A percentile compares a stretch with the other conserved stretches of the same genome.
Conservation (phyloP, 108 stramenopile species). For the Stephanodiscus minutulus region DNA sequence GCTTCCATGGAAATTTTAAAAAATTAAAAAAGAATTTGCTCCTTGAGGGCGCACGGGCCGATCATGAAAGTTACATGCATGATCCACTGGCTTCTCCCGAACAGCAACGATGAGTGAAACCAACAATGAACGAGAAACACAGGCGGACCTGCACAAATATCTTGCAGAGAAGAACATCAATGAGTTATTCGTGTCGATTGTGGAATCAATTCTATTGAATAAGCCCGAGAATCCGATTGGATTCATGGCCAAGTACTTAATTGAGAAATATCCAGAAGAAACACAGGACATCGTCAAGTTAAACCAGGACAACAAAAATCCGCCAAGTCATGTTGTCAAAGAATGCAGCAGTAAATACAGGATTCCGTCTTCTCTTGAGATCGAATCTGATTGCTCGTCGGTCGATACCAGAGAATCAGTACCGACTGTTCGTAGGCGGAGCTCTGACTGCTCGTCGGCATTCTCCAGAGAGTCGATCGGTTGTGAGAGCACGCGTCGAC, state of each 20-base stretch:
- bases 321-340: constrained; percentile 17
- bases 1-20: no score
- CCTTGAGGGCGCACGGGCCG: no score
- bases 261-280: constrained; percentile 74
- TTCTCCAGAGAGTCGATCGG: neutral
- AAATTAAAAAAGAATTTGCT: no score
- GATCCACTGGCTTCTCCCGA: no score
- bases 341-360: constrained; percentile 6
- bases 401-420: constrained; percentile 15
- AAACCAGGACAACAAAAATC: constrained; percentile 1
- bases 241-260: constrained; percentile 52
- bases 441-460: neutral
- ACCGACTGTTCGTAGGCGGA: neutral
- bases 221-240: constrained; percentile 82
- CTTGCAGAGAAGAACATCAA: constrained; percentile 76
- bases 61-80: no score
- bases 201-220: constrained; percentile 73
- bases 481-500: neutral
- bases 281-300: constrained; percentile 25
- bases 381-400: constrained; percentile 20
- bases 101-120: neutral
- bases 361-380: neutral
- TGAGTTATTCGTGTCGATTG: constrained; percentile 64
- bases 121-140: neutral
- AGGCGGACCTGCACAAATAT: constrained; percentile 24